These are phyloP conservation scores for Rhizopogon sp. DNA, from an alignment of 768 basidiomycete species.

Conservation along the genomic window DNA sequence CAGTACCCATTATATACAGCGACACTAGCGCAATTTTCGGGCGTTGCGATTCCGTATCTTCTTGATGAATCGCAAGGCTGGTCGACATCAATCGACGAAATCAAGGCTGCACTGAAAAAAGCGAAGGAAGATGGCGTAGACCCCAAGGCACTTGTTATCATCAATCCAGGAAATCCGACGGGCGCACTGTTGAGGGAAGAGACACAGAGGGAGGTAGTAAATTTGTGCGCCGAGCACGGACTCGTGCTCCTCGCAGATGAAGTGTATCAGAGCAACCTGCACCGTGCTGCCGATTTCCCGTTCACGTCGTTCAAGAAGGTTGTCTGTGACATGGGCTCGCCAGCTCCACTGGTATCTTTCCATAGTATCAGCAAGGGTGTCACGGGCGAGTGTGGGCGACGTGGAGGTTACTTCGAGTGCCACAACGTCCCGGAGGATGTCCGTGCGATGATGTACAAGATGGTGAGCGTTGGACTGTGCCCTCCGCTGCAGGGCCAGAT, in stretches of 20 bases:
- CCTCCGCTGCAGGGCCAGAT: constrained; percentile 90
- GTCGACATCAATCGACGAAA: constrained; percentile 69
- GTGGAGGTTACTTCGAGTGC: constrained; percentile 95
- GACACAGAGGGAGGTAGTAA: constrained; percentile 73
- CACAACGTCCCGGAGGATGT: constrained; percentile 76
- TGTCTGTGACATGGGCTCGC: constrained; percentile 60
- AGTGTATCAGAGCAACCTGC: constrained; percentile 96
- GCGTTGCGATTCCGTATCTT: constrained; percentile 82
- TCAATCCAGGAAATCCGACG: constrained; percentile 99
- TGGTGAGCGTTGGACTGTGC: constrained; percentile 87
- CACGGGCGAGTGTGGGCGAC: constrained; percentile 92
- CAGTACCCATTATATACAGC: constrained; percentile 99
- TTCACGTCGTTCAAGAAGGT: constrained; percentile 96
- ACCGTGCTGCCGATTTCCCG: constrained; percentile 56
- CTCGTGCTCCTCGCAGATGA: constrained; percentile 95
- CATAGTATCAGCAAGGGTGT: constrained; percentile 98
- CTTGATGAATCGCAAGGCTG: constrained; percentile 80
- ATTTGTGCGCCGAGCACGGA: constrained; percentile 76
- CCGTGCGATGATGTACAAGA: constrained; percentile 90
- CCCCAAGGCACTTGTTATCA: constrained; percentile 87
- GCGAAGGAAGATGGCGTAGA: constrained; percentile 56
- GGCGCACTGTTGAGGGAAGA: constrained; percentile 72
- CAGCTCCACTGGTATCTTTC: constrained; percentile 86
- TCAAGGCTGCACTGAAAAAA: constrained; percentile 62
- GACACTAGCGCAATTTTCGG: constrained; percentile 79